Conservation (phyloP, 257 asterid genomes). For the Plantago ovata region DNA sequence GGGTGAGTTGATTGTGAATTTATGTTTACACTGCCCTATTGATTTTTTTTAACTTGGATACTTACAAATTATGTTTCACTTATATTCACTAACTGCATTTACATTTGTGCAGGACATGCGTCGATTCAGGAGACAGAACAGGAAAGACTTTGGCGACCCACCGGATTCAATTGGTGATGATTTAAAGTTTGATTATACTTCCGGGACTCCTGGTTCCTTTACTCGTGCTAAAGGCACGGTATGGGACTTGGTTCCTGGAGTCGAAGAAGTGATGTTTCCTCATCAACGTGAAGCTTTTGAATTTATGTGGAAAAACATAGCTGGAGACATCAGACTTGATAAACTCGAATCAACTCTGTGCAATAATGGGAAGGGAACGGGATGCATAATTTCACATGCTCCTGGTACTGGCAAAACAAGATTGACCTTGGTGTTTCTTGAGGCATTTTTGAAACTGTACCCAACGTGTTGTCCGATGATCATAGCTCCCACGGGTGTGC, state of each 20-base stretch:
- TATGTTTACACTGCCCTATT: neutral
- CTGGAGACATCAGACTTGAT: conserved; percentile 46
- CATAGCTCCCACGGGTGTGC: conserved; percentile 77
- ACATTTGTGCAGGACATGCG: conserved; percentile 36
- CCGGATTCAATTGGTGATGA: conserved; percentile 3
- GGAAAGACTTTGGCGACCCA: conserved; percentile 26
- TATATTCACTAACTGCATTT: neutral
- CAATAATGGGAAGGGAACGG: conserved; percentile 46
- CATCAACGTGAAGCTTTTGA: conserved; percentile 78
- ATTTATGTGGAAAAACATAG: conserved; percentile 69
- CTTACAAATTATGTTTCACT: neutral
- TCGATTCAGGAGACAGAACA: conserved; percentile 10
- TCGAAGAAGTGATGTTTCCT: conserved; percentile 38
- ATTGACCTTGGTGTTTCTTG: conserved; percentile 59
- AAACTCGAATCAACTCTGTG: conserved; percentile 31
- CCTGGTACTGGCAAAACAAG: conserved; percentile 90
- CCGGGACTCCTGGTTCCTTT: neutral
- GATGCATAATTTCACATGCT: conserved; percentile 91
- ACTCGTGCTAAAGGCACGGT: conserved; percentile 38
- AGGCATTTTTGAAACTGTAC: conserved; percentile 46
- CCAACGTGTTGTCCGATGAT: conserved; percentile 59
- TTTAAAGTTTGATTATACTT: conserved; percentile 25
- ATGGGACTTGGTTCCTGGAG: conserved; percentile 54
- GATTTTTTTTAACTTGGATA: neutral
- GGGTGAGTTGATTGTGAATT: conserved; percentile 34